Evolutionary conservation across 169 alveolate genomes (phyloP).

Genomic region (Amoebophrya sp.): DNA sequence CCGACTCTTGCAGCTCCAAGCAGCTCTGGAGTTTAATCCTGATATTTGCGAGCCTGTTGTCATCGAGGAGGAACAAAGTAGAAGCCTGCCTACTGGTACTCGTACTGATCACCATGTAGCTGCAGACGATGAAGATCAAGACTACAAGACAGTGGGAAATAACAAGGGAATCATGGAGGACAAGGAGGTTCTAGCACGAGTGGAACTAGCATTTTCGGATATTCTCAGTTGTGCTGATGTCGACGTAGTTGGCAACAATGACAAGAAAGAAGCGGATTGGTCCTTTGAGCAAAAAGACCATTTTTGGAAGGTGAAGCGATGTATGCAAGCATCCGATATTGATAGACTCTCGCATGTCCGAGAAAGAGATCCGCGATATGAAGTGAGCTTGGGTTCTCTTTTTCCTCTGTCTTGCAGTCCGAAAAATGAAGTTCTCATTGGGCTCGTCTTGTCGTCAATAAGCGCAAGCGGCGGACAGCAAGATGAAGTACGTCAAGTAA

Average conservation of each 20-base stretch:
- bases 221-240: not conserved
- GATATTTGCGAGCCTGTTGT: not conserved
- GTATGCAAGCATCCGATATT: not conserved
- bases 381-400: not conserved
- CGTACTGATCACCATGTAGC: not conserved
- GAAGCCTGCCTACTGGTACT: not conserved
- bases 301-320: not conserved
- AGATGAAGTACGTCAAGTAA: too few species aligned
- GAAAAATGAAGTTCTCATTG: not conserved
- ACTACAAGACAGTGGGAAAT: not conserved
- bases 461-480: too few species aligned
- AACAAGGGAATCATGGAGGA: not conserved
- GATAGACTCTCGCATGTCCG: not conserved
- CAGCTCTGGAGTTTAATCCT: too few species aligned
- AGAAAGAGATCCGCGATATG: not conserved
- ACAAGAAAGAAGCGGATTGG: not conserved
- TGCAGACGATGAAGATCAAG: not conserved
- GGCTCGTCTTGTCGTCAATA: too few species aligned
- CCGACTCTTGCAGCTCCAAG: too few species aligned
- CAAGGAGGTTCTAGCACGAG: not conserved
- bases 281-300: not conserved
- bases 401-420: not conserved
- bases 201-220: not conserved
- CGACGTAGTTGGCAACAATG: not conserved
- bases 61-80: not conserved